phyloP scores from a whole-genome alignment of 352 stramenopile species.

The Phytophthora hibernalis region DNA sequence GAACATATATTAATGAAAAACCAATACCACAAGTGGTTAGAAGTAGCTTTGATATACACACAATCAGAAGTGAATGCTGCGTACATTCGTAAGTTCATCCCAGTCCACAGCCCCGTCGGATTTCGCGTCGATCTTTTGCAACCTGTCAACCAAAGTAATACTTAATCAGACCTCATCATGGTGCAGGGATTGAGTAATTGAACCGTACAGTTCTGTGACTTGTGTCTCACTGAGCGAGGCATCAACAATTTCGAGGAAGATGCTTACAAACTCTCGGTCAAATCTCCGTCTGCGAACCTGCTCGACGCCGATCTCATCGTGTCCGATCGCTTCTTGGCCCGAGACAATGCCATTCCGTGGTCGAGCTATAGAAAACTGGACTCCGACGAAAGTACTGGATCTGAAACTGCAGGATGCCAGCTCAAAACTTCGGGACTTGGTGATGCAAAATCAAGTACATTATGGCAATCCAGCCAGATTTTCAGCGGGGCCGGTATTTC shows the following conservation, averaged over 20 bases:
- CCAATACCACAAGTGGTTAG: constrained; percentile 1
- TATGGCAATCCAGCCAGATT: constrained; percentile 73
- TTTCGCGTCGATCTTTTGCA: constrained; percentile 92
- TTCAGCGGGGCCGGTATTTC: constrained; percentile 60
- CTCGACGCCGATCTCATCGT: constrained; percentile 86
- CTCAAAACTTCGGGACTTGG: neutral
- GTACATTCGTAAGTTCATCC: constrained; percentile 90
- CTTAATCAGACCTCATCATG: neutral
- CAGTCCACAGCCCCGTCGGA: constrained; percentile 88
- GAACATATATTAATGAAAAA: constrained; percentile 74
- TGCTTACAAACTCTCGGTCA: constrained; percentile 88
- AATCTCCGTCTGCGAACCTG: constrained; percentile 82
- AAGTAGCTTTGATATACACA: neutral
- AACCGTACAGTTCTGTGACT: constrained; percentile 78
- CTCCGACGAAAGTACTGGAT: constrained; percentile 22
- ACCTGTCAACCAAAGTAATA: constrained; percentile 44
- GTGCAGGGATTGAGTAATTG: neutral
- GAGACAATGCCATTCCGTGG: constrained; percentile 30
- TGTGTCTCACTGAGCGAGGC: constrained; percentile 79
- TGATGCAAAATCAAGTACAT: neutral
- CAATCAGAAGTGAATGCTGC: neutral
- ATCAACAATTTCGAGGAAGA: constrained; percentile 86
- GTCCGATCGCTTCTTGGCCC: constrained; percentile 50
- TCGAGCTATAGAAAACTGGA: neutral
- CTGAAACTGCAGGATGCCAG: constrained; percentile 24